Evolutionary conservation across 805 yeast genomes (phyloP), one percentile per base, ranked within the genome.

Genomic region (Kuraishia borneana): DNA sequence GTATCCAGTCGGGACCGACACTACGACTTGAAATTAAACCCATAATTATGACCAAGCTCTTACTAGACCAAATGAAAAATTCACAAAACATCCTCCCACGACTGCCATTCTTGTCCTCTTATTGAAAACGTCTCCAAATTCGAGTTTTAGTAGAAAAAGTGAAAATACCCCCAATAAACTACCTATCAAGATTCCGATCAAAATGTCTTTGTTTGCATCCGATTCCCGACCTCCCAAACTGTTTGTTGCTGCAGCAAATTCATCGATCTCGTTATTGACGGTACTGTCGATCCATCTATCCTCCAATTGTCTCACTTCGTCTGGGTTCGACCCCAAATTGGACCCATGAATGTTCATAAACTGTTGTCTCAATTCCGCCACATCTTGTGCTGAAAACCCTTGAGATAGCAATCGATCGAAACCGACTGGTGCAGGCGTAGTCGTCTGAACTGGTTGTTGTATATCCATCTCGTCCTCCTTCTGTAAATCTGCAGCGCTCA

Each of bases 231-330:
- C 39, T 30, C 9, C 41, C n/a, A n/a, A n/a, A n/a, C n/a, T n/a
- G n/a, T n/a, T n/a, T n/a, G n/a, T n/a, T 42, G 26, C 30, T 38
- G 23, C 59, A 23, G 64, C 62, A 26, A 65, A 62, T 32, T 61
- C 68, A 33, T 63, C 70, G 35, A 65, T 66, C 35, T 63, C 68
- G 34, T 67, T 70, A 36, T 68, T 68, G 4, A 72, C 82, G 1
- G 85, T 80, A 32, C 79, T 74, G 43, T 85, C 92, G 40, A 85
- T 81, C 95, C 95, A 87, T 37, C 83, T 65, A 43, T 85, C 95
- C 50, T 85, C 95, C 38, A 84, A 53, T 42, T 77, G 78, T 33
- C 84, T 52, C 2, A 77, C 54, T 37, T 68, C 83, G 16, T 65
- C 70, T 32, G 57, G 66, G 25, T 64, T 64, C 18, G 48, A 47